Conservation (phyloP, 192 early-diverging fungal species). For the Coemansia sp. region DNA sequence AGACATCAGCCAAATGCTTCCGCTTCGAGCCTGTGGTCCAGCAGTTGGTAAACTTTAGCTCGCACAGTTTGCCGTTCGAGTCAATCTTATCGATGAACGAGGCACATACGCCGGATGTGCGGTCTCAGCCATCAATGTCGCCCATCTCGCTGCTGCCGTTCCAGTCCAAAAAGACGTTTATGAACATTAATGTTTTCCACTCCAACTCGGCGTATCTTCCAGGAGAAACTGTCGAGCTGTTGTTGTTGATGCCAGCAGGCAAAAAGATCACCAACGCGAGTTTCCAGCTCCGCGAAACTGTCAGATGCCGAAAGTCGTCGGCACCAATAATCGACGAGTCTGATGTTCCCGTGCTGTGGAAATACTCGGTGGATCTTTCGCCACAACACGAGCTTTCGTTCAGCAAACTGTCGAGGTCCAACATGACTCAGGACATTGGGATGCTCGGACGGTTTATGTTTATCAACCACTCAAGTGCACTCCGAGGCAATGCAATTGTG, state of each 20-base stretch:
- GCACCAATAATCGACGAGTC: constrained; percentile 56
- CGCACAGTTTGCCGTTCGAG: constrained; percentile 30
- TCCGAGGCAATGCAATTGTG: not conserved
- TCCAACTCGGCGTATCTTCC: constrained; percentile 42
- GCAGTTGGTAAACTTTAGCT: constrained; percentile 25
- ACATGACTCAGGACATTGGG: constrained; percentile 44
- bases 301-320: constrained; percentile 54
- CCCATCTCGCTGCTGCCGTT: constrained; percentile 25
- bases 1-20: constrained; percentile 37
- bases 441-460: constrained; percentile 49
- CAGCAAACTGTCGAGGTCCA: constrained; percentile 44
- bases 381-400: constrained; percentile 37
- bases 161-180: constrained; percentile 32
- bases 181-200: constrained; percentile 51
- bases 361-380: constrained; percentile 41
- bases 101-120: constrained; percentile 11
- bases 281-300: constrained; percentile 49
- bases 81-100: constrained; percentile 40
- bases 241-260: constrained; percentile 40
- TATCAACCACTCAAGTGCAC: constrained; percentile 16
- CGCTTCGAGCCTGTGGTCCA: constrained; percentile 52
- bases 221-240: constrained; percentile 49
- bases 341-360: constrained; percentile 54
- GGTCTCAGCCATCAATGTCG: constrained; percentile 5
- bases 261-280: constrained; percentile 40